Evolutionary conservation across 768 basidiomycete genomes (phyloP).

Genomic region (Termitomyces titanicus): DNA sequence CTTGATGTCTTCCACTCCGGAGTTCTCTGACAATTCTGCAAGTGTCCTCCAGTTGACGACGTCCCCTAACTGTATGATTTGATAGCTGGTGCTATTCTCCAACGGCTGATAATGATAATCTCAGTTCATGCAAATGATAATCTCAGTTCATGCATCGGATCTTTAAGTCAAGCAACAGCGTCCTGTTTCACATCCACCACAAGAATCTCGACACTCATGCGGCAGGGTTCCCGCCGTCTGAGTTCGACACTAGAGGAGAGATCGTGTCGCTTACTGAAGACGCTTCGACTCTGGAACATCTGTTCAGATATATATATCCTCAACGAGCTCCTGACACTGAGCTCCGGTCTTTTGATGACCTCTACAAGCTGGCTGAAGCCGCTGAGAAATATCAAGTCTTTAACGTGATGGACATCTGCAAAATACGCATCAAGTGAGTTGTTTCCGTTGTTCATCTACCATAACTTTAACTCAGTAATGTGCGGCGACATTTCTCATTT

Average conservation of each 20-base stretch:
- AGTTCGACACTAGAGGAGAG: slow-evolving; percentile 17
- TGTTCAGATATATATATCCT: slow-evolving; percentile 26
- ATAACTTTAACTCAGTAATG: too few species aligned
- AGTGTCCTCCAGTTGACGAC: too few species aligned
- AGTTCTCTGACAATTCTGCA: too few species aligned
- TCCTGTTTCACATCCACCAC: slow-evolving; percentile 22
- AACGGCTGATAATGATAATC: too few species aligned
- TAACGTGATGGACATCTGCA: too few species aligned
- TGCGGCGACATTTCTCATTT: background rate
- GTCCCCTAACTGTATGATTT: too few species aligned
- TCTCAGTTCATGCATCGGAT: too few species aligned
- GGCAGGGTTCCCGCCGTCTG: slow-evolving; percentile 22
- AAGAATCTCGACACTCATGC: slow-evolving; percentile 18
- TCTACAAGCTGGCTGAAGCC: slow-evolving; percentile 18
- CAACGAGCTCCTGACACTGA: slow-evolving; percentile 20
- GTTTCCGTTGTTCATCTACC: too few species aligned
- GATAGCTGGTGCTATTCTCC: too few species aligned
- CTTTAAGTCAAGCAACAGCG: slow-evolving; percentile 20
- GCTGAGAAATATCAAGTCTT: background rate
- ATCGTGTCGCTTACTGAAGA: slow-evolving; percentile 20
- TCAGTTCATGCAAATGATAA: slow-evolving; percentile 4
- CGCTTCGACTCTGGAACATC: slow-evolving; percentile 19
- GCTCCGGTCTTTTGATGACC: slow-evolving; percentile 10
- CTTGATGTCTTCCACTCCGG: too few species aligned
- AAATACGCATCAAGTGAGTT: too few species aligned